Percentiles rank a stretch among this genome's conserved stretches.
Conservation (phyloP, 2,329 filamentous ascomycete genomes). For the Fusarium sp. region DNA sequence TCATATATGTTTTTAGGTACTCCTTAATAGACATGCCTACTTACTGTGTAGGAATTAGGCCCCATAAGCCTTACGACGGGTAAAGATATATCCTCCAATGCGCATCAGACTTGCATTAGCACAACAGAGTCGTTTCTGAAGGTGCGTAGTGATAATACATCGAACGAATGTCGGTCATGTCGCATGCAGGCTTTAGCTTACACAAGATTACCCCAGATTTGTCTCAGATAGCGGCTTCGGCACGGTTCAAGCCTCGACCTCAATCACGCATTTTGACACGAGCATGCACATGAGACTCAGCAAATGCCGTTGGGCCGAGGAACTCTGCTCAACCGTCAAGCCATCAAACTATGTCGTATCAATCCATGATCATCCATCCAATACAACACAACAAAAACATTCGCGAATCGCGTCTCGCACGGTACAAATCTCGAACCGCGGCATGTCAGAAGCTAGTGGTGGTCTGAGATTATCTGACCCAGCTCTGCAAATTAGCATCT, state of each 20-base stretch:
- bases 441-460: slow-evolving; percentile 29
- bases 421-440: slow-evolving; percentile 11
- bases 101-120: slow-evolving; percentile 31
- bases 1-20: no score
- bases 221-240: slow-evolving; percentile 21
- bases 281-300: slow-evolving; percentile 5
- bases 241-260: slow-evolving; percentile 4
- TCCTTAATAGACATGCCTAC: no score
- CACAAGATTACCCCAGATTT: slow-evolving; percentile 27
- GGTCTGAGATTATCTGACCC: slow-evolving; percentile 16
- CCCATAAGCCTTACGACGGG: no score
- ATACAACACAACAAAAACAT: background rate
- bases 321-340: background rate
- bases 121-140: background rate
- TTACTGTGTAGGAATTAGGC: no score
- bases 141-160: slow-evolving; percentile 1
- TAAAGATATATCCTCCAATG: background rate
- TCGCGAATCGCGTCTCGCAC: slow-evolving; percentile 8
- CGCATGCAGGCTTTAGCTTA: slow-evolving; percentile 3
- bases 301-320: slow-evolving; percentile 30
- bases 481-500: slow-evolving; percentile 21
- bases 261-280: background rate
- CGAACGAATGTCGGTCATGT: background rate
- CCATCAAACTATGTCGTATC: no score
- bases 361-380: background rate